phyloP scores from a whole-genome alignment of 805 yeast species.

The Kazachstania kunashirensis region DNA sequence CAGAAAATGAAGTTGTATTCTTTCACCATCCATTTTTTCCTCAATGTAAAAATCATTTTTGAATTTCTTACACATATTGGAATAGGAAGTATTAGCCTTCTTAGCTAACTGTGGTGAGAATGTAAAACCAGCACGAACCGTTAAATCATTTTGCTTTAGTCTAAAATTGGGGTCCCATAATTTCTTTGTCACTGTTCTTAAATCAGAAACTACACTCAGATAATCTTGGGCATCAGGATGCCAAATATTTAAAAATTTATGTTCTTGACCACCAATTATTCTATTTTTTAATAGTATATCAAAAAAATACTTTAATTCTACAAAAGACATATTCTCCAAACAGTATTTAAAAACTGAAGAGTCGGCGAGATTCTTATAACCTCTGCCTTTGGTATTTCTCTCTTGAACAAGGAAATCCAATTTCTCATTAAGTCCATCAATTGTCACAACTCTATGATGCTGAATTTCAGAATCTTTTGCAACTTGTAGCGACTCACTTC shows the following conservation, averaged over 20 bases:
- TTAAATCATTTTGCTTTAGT: slow-evolving; percentile 33
- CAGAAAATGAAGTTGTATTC: slow-evolving; percentile 67
- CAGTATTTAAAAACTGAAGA: slow-evolving; percentile 39
- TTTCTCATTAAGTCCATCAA: slow-evolving; percentile 40
- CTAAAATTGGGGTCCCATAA: slow-evolving; percentile 42
- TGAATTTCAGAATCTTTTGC: slow-evolving; percentile 21
- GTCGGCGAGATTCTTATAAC: slow-evolving; percentile 14
- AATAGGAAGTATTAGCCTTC: slow-evolving; percentile 42
- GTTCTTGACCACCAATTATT: slow-evolving; percentile 55
- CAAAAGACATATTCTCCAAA: slow-evolving; percentile 43
- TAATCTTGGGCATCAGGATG: slow-evolving; percentile 70
- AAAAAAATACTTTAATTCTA: slow-evolving; percentile 60
- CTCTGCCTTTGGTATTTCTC: slow-evolving; percentile 13
- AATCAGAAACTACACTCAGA: slow-evolving; percentile 53
- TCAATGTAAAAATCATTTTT: slow-evolving; percentile 54
- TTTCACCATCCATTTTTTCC: slow-evolving; percentile 90
- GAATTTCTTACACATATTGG: slow-evolving; percentile 40
- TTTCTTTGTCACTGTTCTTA: slow-evolving; percentile 50
- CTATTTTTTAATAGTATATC: slow-evolving; percentile 53
- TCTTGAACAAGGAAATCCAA: slow-evolving; percentile 37
- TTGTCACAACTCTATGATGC: slow-evolving; percentile 22
- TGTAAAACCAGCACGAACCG: slow-evolving; percentile 30
- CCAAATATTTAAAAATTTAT: slow-evolving; percentile 49
- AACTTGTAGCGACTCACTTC: slow-evolving; percentile 34
- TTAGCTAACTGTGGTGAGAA: slow-evolving; percentile 73